Evolutionary conservation across 148 eudicot species (phyloP).

Genomic region (Spergularia bocconei): DNA sequence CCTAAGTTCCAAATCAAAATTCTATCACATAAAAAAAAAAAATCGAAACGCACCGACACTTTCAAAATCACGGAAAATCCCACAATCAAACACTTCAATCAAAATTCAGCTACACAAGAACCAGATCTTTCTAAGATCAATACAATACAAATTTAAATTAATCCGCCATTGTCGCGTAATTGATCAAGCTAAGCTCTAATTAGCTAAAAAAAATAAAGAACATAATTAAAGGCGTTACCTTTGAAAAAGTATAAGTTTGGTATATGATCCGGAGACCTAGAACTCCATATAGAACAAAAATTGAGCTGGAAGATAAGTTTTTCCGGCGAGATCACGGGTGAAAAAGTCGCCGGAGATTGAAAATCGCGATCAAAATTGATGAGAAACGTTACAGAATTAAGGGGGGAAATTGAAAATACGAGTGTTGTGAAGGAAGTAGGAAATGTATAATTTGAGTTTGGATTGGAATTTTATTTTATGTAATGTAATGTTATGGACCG

Average conservation of each 20-base stretch:
- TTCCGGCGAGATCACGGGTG: slow-evolving; percentile 25
- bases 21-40: neutral
- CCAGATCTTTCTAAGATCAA: slow-evolving; percentile 19
- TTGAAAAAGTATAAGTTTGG: neutral
- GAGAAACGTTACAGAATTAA: neutral
- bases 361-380: neutral
- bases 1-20: neutral
- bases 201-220: neutral
- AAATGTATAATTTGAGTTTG: neutral
- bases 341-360: slow-evolving; percentile 11
- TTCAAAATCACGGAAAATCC: neutral
- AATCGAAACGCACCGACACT: slow-evolving; percentile 8
- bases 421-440: neutral
- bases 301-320: neutral
- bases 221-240: neutral
- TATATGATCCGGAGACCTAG: neutral
- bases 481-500: slow-evolving; percentile 5
- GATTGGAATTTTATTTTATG: neutral
- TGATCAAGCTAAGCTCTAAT: slow-evolving; percentile 8
- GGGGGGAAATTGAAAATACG: neutral
- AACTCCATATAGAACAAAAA: neutral
- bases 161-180: neutral
- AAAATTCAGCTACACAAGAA: slow-evolving; percentile 11
- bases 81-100: neutral
- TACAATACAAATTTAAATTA: neutral